Percentiles rank a stretch among this genome's conserved stretches.
These are phyloP conservation scores for Yueomyces sinensis DNA, from an alignment of 805 yeast species.

Conservation along the genomic window DNA sequence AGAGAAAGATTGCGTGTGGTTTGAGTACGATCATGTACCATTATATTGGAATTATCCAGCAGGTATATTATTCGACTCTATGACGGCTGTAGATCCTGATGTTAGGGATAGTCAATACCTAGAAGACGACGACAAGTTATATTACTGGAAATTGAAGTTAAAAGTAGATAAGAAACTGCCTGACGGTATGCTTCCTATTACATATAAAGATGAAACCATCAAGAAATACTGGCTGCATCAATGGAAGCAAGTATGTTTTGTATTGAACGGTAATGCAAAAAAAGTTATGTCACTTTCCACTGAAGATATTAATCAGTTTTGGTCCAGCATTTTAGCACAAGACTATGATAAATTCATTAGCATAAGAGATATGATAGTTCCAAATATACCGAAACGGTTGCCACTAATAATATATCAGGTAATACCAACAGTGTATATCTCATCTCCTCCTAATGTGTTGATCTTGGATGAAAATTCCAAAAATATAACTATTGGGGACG, in stretches of 20 bases:
- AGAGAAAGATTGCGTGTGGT: slow-evolving; percentile 37
- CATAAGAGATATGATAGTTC: slow-evolving; percentile 13
- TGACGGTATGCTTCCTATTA: slow-evolving; percentile 29
- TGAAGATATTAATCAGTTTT: slow-evolving; percentile 41
- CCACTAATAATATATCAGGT: slow-evolving; percentile 16
- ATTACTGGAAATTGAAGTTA: slow-evolving; percentile 37
- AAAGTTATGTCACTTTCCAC: slow-evolving; percentile 67
- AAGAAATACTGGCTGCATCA: slow-evolving; percentile 56
- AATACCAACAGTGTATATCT: slow-evolving; percentile 25
- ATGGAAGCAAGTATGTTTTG: slow-evolving; percentile 69
- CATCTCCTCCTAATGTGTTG: too few species aligned
- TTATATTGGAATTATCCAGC: slow-evolving; percentile 68
- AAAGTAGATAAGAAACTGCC: slow-evolving; percentile 31
- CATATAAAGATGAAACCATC: slow-evolving; percentile 22
- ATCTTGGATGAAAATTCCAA: too few species aligned
- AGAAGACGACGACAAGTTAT: slow-evolving; percentile 3
- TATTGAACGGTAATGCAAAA: slow-evolving; percentile 65
- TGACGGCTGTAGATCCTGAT: slow-evolving; percentile 1
- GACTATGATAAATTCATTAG: slow-evolving; percentile 9
- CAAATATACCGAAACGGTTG: slow-evolving; percentile 6
- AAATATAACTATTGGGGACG: too few species aligned
- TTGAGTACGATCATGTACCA: slow-evolving; percentile 51
- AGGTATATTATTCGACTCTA: slow-evolving; percentile 48
- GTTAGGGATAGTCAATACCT: neutral
- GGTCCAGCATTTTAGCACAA: slow-evolving; percentile 34